A percentile compares a stretch with the other conserved stretches of the same genome.
These are phyloP conservation scores for Scedosporium dehoogii DNA, from an alignment of 2,329 filamentous ascomycete species.

Conservation along the genomic window DNA sequence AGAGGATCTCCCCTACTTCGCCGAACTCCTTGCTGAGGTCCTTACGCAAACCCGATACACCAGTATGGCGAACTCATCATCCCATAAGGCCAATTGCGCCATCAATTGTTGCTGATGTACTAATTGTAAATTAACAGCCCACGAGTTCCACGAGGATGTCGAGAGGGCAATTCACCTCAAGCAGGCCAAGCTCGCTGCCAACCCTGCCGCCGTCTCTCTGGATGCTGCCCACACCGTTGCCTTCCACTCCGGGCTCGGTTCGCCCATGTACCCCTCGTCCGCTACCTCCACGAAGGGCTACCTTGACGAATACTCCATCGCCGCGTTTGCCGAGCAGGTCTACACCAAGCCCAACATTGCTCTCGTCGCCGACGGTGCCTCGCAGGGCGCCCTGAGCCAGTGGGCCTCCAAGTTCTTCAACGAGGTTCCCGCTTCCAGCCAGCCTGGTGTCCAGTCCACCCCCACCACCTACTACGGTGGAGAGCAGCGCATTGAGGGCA, in stretches of 20 bases:
- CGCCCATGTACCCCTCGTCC: constrained; percentile 62
- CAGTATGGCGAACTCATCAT: constrained; percentile 34
- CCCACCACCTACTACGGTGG: constrained; percentile 86
- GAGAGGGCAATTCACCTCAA: constrained; percentile 64
- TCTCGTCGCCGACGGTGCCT: constrained; percentile 80
- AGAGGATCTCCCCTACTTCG: constrained; percentile 93
- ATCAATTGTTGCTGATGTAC: constrained; percentile 4
- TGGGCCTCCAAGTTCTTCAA: constrained; percentile 94
- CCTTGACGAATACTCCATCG: constrained; percentile 64
- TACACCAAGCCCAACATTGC: constrained; percentile 89
- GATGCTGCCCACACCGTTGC: constrained; percentile 79
- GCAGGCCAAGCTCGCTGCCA: constrained; percentile 61
- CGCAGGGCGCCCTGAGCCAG: constrained; percentile 65
- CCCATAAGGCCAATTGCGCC: constrained; percentile 1
- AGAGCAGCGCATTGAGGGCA: constrained; percentile 79
- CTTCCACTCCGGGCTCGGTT: constrained; percentile 88
- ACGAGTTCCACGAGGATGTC: constrained; percentile 87
- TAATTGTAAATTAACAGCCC: constrained; percentile 41
- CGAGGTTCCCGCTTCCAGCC: constrained; percentile 46
- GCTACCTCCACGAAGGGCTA: constrained; percentile 69
- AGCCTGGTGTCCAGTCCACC: constrained; percentile 27
- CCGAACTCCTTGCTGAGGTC: constrained; percentile 90
- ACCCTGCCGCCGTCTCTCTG: constrained; percentile 59
- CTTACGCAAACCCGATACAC: constrained; percentile 80
- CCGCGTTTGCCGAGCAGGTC: constrained; percentile 64